Conservation (phyloP, 2,329 filamentous ascomycete species). For the Beauveria pseudobassiana region DNA sequence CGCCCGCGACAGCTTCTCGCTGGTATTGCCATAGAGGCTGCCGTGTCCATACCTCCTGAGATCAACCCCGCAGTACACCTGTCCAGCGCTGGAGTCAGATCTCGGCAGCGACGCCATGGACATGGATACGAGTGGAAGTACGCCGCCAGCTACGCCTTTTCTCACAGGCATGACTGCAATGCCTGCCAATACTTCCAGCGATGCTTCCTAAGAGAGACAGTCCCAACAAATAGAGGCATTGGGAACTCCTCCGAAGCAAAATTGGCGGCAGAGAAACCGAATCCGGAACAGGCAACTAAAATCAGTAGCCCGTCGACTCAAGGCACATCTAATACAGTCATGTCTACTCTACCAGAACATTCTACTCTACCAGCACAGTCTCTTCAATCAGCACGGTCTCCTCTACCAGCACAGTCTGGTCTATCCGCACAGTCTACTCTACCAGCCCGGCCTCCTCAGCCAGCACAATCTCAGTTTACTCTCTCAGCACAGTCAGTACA, state of each 20-base stretch:
- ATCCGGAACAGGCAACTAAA: neutral
- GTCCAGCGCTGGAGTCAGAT: neutral
- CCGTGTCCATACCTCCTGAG: neutral
- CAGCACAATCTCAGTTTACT: neutral
- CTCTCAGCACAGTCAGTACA: no score
- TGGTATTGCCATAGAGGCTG: neutral
- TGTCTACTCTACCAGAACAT: no score
- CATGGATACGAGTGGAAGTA: neutral
- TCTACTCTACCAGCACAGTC: no score
- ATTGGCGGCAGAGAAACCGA: neutral
- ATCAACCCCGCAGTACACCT: neutral
- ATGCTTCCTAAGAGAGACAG: neutral
- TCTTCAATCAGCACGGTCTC: no score
- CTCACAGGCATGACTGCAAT: no score
- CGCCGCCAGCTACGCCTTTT: neutral
- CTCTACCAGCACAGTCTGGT: no score
- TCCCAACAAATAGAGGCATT: neutral
- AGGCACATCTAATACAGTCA: no score
- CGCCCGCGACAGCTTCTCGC: neutral
- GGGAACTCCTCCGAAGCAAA: neutral
- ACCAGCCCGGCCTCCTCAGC: no score
- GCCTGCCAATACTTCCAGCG: no score
- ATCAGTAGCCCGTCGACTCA: neutral
- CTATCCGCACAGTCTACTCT: no score
- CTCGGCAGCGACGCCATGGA: slow-evolving; percentile 4